A percentile compares a stretch with the other conserved stretches of the same genome.
These are phyloP conservation scores for Penicillium alfredii DNA, from an alignment of 495 filamentous ascomycete species.

Conservation along the genomic window DNA sequence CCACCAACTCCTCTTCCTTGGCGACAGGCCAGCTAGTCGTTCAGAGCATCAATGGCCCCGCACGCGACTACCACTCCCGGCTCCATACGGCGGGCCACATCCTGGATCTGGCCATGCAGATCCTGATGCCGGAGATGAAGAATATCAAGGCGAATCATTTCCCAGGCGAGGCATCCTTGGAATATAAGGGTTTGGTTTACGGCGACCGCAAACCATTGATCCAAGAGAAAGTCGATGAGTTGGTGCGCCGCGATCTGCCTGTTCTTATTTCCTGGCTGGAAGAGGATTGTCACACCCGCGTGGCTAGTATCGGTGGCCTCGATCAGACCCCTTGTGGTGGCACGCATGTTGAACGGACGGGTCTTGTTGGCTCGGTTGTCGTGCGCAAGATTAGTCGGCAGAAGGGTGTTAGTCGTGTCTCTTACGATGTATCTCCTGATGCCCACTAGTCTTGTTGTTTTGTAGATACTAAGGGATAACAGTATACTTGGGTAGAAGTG, in stretches of 20 bases:
- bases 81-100: conserved; percentile 62
- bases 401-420: conserved; percentile 53
- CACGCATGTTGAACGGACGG: conserved; percentile 53
- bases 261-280: conserved; percentile 49
- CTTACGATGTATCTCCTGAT: conserved; percentile 44
- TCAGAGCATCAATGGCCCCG: conserved; percentile 49
- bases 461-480: too few relatives aligned
- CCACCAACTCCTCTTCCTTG: conserved; percentile 14
- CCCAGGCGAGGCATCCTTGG: conserved; percentile 52
- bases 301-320: conserved; percentile 52
- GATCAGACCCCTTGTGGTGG: conserved; percentile 60
- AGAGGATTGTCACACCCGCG: conserved; percentile 23
- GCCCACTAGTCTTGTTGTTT: too few relatives aligned
- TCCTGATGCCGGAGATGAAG: conserved; percentile 47
- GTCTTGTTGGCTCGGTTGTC: conserved; percentile 45
- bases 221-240: conserved; percentile 50
- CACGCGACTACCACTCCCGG: conserved; percentile 51
- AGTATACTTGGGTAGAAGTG: too few relatives aligned
- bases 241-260: conserved; percentile 42
- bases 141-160: conserved; percentile 60
- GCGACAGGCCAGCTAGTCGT: conserved; percentile 34
- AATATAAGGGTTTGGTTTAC: conserved; percentile 56
- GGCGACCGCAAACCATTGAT: conserved; percentile 53
- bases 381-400: conserved; percentile 56
- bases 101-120: conserved; percentile 51